phyloP scores from a whole-genome alignment of 2,329 filamentous ascomycete genomes.

The Calonectria fujianensis region DNA sequence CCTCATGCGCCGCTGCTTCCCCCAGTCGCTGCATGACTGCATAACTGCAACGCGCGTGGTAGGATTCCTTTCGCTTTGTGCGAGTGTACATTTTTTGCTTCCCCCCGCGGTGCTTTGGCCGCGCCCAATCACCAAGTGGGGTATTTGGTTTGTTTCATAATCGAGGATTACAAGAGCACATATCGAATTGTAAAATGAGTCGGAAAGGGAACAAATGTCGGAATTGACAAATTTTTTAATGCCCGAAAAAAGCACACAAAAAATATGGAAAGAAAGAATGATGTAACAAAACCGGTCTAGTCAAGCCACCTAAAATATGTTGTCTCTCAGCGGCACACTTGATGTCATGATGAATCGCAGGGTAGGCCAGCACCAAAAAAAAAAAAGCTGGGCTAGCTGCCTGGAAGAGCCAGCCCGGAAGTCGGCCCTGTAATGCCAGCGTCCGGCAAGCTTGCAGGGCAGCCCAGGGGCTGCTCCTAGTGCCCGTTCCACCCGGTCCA shows the following conservation, averaged over 20 bases:
- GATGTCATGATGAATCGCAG: conserved; percentile 11
- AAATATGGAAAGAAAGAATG: not conserved
- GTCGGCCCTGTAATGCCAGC: conserved; percentile 7
- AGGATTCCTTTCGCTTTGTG: not conserved
- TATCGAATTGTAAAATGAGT: not conserved
- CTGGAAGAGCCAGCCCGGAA: not conserved
- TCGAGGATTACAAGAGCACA: not conserved
- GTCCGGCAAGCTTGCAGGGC: conserved; percentile 26
- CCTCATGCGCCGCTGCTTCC: conserved; percentile 20
- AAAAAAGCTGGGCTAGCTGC: no score
- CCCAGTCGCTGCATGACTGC: conserved; percentile 3
- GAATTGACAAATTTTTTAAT: not conserved
- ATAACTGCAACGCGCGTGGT: conserved; percentile 2
- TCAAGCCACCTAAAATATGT: not conserved
- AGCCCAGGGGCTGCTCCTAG: conserved; percentile 46
- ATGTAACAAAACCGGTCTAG: not conserved
- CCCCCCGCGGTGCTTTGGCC: not conserved
- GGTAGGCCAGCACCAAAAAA: not conserved
- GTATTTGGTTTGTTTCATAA: not conserved
- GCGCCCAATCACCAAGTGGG: not conserved
- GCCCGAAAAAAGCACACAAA: not conserved
- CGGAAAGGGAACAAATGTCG: not conserved
- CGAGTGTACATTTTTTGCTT: not conserved
- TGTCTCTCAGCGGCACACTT: not conserved
- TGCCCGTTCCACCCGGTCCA: conserved; percentile 45